Evolutionary conservation across 495 filamentous ascomycete species (phyloP), one percentile per base, ranked within the genome.

Genomic region (Penicillium robsamsonii): DNA sequence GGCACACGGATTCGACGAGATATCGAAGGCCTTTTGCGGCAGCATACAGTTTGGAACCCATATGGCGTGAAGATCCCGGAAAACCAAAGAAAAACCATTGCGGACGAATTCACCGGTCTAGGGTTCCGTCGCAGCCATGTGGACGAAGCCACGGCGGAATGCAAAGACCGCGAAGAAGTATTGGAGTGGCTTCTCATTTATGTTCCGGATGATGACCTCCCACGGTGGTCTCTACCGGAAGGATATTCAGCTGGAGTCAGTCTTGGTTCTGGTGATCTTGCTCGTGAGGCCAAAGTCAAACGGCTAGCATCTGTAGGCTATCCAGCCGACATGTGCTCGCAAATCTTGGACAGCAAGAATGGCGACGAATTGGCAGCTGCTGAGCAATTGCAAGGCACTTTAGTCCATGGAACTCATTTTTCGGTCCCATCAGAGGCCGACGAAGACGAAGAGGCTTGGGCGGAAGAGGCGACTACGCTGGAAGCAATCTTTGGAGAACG

Each of bases 121-220:
- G 92, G 92, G 0, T 98, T 98, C 65, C 84, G 94, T 15, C 80
- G 82, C 62, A 92, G 87, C 57, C 94, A 98, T 69, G 81, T 90
- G 38, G 87, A 96, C 66, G 94, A 98, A 72, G 95, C 94, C 9
- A 82, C 88, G 1, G 83, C 81, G 27, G 85, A 90, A 61, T 96
- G 91, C 70, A 95, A 91, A 73, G 91, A 96, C 68, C 80, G 85
- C n/a, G 92, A 97, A 67, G 95, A 97, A 70, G 83, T 90, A 12
- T 75, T 98, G 8, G 87, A 89, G 59, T 98, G 94, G 94, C 83
- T 98, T 18, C 78, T 98, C 20, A 88, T 97, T 30, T 92, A 98
- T 71, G 89, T 98, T 18, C 95, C 94, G 3, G 94, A 98, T 70
- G 95, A 97, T 68, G 94, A 98, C 68, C 73, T 97, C 2, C 94